Base-by-base conservation (phyloP, 352 stramenopile species). In the Phytophthora hibernalis region DNA sequence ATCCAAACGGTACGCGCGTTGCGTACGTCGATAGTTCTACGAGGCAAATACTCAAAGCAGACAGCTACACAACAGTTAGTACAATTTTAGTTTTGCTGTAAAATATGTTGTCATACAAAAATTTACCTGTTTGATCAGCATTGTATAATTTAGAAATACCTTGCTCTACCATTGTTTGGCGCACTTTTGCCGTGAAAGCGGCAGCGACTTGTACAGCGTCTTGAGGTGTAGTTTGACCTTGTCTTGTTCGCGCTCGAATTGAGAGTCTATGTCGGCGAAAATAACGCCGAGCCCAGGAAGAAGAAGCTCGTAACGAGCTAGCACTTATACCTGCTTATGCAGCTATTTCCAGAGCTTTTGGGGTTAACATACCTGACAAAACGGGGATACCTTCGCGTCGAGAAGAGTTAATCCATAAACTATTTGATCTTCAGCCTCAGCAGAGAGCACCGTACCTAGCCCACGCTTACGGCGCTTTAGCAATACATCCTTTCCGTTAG, bases 91-190 rank as follows among this genome's bases (percentile, higher is more conserved):
- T 5, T 9, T 10, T 33, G 5, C 9, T 9, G 30, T 33, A 10
- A 40, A 40, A n/a, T 12, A 40, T 3, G 4, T 40, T 62, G 12
- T 20, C 5, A 38, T 37, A 43, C 10, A 52, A 45, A 47, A 40
- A 51, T 21, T 18, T 56, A 68, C n/a, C 57, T 16, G 65, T 73
- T 68, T 69, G 52, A 28, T 61, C 47, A 28, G 58, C 53, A 52
- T 65, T 59, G 38, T 38, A 59, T 1, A 70, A 10, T 15, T 64
- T 2, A 13, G 43, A 44, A 16, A 64, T 58, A 4, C 22, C 33
- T 33, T 60, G 28, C 16, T 50, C 59, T 6, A 50, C 38, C 4
- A 67, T 61, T 8, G 9, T 45, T 13, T 40, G 21, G 8, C 35
- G 45, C 7, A 57, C 49, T 1, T 3, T 44, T 26, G 35, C 22